A percentile compares a stretch with the other conserved stretches of the same genome.
Evolutionary conservation across 352 stramenopile species (phyloP).

Genomic region (Pythium dissimile): DNA sequence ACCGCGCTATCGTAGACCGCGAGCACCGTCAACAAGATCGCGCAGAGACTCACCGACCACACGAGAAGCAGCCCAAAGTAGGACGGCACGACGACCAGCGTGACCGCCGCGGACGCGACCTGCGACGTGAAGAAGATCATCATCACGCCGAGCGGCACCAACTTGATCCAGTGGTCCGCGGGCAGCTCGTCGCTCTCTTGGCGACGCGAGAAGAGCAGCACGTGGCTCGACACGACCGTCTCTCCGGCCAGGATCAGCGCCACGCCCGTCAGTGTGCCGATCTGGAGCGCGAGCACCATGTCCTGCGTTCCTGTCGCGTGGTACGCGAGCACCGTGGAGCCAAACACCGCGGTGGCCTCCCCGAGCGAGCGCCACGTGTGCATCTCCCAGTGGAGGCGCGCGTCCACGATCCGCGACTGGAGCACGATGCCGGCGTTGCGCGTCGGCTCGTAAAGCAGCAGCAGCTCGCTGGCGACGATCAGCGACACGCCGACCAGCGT

Average conservation of each 20-base stretch:
- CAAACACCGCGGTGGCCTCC: slow-evolving; percentile 55
- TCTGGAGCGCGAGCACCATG: slow-evolving; percentile 64
- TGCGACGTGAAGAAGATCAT: slow-evolving; percentile 58
- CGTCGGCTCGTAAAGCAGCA: slow-evolving; percentile 68
- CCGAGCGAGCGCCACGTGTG: slow-evolving; percentile 55
- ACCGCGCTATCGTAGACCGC: slow-evolving; percentile 41
- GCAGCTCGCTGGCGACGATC: slow-evolving; percentile 71
- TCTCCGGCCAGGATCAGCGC: slow-evolving; percentile 58
- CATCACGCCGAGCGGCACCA: slow-evolving; percentile 61
- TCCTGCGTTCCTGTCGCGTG: slow-evolving; percentile 48
- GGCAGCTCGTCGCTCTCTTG: slow-evolving; percentile 50
- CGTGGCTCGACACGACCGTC: slow-evolving; percentile 30
- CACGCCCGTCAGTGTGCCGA: slow-evolving; percentile 62
- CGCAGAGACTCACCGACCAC: slow-evolving; percentile 42
- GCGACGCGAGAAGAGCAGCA: slow-evolving; percentile 24
- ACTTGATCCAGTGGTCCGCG: slow-evolving; percentile 75
- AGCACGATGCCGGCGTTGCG: slow-evolving; percentile 54
- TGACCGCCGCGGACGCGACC: slow-evolving; percentile 42
- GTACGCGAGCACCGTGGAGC: slow-evolving; percentile 55
- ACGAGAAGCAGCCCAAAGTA: slow-evolving; percentile 37
- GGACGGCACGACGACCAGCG: slow-evolving; percentile 38
- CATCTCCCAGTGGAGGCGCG: slow-evolving; percentile 59
- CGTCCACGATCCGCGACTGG: slow-evolving; percentile 69
- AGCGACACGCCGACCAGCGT: slow-evolving; percentile 71
- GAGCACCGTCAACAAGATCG: slow-evolving; percentile 42